These are phyloP conservation scores for Theobroma grandiflorum DNA, from an alignment of 441 rosid species.

Conservation along the genomic window DNA sequence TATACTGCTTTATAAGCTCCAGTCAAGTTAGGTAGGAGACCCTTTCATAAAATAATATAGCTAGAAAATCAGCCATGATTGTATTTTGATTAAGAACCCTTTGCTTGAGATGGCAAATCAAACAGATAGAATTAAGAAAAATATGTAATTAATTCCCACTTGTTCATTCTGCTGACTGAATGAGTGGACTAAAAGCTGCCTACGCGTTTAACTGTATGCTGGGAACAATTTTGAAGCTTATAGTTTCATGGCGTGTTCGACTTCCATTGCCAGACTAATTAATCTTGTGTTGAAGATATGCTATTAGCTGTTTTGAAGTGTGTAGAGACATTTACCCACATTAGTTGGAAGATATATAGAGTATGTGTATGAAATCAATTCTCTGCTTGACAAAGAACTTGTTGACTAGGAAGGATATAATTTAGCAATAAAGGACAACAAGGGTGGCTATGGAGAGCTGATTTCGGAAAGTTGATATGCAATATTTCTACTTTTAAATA, in stretches of 20 bases:
- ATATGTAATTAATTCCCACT: neutral
- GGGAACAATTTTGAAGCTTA: neutral
- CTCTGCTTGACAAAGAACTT: conserved; percentile 5
- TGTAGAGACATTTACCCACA: neutral
- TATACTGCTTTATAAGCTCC: neutral
- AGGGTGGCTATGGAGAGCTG: neutral
- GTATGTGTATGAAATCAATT: neutral
- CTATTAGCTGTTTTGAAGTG: conserved; percentile 3
- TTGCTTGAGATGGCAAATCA: neutral
- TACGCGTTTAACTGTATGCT: neutral
- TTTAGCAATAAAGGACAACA: neutral
- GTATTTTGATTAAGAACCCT: neutral
- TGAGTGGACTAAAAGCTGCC: neutral
- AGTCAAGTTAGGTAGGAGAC: neutral
- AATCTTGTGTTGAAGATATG: neutral
- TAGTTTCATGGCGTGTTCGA: neutral
- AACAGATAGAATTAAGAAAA: neutral
- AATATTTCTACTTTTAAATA: neutral
- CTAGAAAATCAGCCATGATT: neutral
- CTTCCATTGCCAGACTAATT: neutral
- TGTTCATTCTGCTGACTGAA: neutral
- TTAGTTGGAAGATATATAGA: neutral
- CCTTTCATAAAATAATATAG: neutral
- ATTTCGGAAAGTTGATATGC: neutral
- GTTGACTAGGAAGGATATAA: neutral